Percentiles rank a stretch among this genome's conserved stretches.
phyloP scores from a whole-genome alignment of 768 basidiomycete genomes.

The Pleurotus sapidus region DNA sequence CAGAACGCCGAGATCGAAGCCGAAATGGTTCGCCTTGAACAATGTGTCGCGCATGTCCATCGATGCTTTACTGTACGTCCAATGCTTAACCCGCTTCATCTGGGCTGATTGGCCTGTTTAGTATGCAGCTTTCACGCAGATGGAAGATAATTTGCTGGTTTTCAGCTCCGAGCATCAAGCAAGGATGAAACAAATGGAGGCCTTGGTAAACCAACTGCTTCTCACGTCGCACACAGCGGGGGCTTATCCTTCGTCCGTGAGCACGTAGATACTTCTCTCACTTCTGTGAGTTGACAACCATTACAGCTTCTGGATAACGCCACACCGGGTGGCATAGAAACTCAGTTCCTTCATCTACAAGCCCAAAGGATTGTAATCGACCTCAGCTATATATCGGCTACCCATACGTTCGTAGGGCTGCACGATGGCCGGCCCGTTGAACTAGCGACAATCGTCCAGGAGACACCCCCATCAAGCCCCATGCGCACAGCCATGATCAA shows the following conservation, averaged over 20 bases:
- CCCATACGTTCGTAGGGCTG: background rate
- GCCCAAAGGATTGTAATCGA: background rate
- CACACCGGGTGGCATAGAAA: background rate
- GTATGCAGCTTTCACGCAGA: background rate
- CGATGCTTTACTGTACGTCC: background rate
- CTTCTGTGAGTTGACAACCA: no score
- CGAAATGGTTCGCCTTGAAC: background rate
- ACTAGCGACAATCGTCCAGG: background rate
- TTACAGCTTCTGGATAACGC: conserved; percentile 1
- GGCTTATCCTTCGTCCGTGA: background rate
- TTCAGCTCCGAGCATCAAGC: background rate
- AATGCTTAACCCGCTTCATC: no score
- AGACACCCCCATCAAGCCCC: background rate
- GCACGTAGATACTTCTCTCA: background rate
- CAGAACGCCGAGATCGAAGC: background rate
- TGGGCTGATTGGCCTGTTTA: background rate
- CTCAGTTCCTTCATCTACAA: conserved; percentile 1
- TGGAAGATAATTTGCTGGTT: conserved; percentile 3
- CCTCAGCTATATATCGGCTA: background rate
- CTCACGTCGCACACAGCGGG: background rate
- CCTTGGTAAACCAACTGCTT: background rate
- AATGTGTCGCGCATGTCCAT: background rate
- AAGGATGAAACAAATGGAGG: conserved; percentile 4
- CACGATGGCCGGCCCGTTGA: background rate
- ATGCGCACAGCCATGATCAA: conserved; percentile 4